A percentile compares a stretch with the other conserved stretches of the same genome.
Conservation (phyloP, 345 rosid genomes). For the Xanthoceras sorbifolium region DNA sequence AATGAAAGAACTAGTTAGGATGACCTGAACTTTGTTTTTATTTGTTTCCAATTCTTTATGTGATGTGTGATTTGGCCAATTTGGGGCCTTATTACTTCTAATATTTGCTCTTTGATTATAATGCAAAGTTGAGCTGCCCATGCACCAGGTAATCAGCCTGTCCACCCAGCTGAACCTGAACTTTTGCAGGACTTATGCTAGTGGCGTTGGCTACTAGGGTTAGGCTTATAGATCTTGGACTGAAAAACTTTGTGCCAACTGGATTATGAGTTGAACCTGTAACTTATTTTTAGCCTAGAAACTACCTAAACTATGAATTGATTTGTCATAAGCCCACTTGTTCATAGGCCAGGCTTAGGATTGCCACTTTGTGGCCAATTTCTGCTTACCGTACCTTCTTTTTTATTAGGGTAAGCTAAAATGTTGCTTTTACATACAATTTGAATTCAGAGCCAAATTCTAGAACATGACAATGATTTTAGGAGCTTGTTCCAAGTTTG, state of each 20-base stretch:
- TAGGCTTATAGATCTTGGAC: background rate
- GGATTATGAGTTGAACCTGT: background rate
- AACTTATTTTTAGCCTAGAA: background rate
- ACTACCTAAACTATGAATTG: background rate
- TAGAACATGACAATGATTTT: background rate
- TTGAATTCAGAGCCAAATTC: slow-evolving; percentile 7
- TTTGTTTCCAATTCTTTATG: background rate
- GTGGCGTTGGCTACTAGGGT: background rate
- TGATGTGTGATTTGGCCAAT: background rate
- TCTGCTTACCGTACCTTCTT: background rate
- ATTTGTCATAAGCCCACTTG: background rate
- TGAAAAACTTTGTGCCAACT: background rate
- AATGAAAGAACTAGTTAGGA: background rate
- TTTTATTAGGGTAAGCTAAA: background rate
- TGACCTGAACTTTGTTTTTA: background rate
- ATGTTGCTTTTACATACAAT: background rate
- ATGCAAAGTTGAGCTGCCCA: background rate
- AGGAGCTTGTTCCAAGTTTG: background rate
- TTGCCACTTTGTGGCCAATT: background rate
- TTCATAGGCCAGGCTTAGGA: background rate
- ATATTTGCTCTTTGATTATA: background rate
- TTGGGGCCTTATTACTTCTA: background rate
- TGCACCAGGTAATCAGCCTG: background rate
- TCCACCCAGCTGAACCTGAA: background rate
- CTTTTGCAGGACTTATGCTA: background rate